Percentiles rank a stretch among this genome's conserved stretches.
phyloP scores from a whole-genome alignment of 202 grass and related monocot species.

The Digitaria exilis region DNA sequence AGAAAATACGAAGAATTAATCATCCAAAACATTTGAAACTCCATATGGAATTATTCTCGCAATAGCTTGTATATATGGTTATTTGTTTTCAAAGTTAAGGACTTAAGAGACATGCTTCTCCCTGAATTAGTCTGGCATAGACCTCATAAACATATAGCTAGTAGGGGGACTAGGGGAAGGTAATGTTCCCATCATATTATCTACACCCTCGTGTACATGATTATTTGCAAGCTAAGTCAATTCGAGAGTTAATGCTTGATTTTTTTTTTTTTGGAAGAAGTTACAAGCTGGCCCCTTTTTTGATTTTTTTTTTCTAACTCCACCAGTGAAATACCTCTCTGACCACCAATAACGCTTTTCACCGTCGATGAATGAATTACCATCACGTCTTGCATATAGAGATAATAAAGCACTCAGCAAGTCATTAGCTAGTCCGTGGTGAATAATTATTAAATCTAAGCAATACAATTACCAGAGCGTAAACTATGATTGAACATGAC shows the following conservation, averaged over 20 bases:
- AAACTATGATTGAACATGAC: conserved; percentile 19
- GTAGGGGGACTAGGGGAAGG: too few species aligned
- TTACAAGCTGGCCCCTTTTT: not conserved
- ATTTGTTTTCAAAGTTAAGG: not conserved
- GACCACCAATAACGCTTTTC: not conserved
- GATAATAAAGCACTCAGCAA: conserved; percentile 24
- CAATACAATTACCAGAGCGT: not conserved
- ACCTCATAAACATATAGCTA: not conserved
- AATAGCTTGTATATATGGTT: not conserved
- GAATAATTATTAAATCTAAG: conserved; percentile 9
- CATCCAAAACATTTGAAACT: not conserved
- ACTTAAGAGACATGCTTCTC: not conserved
- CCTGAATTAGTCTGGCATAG: not conserved
- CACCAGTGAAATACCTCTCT: not conserved
- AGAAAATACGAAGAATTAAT: not conserved
- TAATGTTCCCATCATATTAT: too few species aligned
- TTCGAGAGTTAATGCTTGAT: not conserved
- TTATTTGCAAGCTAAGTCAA: not conserved
- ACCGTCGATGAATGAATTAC: not conserved
- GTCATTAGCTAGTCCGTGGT: conserved; percentile 4
- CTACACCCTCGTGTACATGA: not conserved
- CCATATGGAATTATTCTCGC: not conserved
- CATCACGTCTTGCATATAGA: not conserved
- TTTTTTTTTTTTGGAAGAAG: not conserved
- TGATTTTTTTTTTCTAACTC: too few species aligned